Base-by-base conservation (phyloP, 2,329 filamentous ascomycete genomes). In the Colletotrichum tropicicola region DNA sequence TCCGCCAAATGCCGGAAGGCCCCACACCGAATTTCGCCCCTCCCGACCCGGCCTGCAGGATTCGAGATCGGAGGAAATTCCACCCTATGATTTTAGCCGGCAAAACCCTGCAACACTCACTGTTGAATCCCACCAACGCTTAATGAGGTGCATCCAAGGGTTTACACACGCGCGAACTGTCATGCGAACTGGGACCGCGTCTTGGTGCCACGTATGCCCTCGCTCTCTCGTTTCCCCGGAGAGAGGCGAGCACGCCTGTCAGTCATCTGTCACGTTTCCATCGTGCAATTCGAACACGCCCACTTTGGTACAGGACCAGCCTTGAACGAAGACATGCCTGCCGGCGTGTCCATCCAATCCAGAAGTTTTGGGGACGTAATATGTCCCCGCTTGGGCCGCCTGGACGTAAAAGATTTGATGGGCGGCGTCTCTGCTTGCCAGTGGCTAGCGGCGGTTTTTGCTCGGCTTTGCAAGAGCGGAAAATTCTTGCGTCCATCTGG, bases 401-500 rank as follows among this genome's bases (percentile, higher is more conserved):
- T 57, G 43, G 54, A 47, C 23, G 54, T 41, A 41, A 48, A 28
- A 57, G 54, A 32, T 57, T 57, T 48, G 43, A 48, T 19, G 54
- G 43, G 19, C 19, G 27, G 25, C 25, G 47, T n/a, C 21, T 59
- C 30, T 54, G 12, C 6, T 19, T n/a, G 37, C 23, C 47, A 21
- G 35, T 61, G 57, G 62, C 43, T 62, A 51, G 37, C 35, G 49
- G 51, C 62, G 62, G 62, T 39, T 37, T 56, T 65, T 47, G 44
- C 62, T 65, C 62, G 62, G 62, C 62, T 65, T 65, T 65, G 37
- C 28, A n/a, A 13, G 3, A 23, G 21, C 12, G 43, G n/a, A 25
- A 56, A 65, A 65, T 51, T 48, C 39, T 65, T 62, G 57, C 57
- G 47, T 27, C 37, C 62, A 62, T 47, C 57, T 49, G 35, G 30